These are phyloP conservation scores for Phaffia australis DNA, from an alignment of 768 basidiomycete genomes.

Conservation along the genomic window DNA sequence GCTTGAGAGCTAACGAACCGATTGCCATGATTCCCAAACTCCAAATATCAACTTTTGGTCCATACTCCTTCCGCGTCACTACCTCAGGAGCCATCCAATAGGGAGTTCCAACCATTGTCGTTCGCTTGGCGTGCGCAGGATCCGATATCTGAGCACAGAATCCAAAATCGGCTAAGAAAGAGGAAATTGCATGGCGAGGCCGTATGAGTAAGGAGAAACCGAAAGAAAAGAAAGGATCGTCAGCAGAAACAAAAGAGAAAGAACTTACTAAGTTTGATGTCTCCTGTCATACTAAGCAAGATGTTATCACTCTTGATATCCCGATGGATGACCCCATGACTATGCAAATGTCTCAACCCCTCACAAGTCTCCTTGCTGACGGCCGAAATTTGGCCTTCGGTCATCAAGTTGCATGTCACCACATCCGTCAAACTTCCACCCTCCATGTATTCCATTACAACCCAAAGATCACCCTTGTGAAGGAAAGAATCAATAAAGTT, in stretches of 20 bases:
- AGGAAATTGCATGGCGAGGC: not conserved
- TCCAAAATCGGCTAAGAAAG: constrained; percentile 38
- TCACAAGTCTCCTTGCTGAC: constrained; percentile 86
- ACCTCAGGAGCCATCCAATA: constrained; percentile 99
- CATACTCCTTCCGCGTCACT: constrained; percentile 93
- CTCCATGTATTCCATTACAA: constrained; percentile 99
- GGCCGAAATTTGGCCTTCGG: constrained; percentile 95
- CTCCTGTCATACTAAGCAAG: constrained; percentile 77
- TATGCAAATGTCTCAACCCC: constrained; percentile 86
- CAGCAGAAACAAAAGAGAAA: not conserved
- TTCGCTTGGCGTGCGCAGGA: constrained; percentile 56
- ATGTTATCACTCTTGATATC: constrained; percentile 99
- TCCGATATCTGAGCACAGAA: constrained; percentile 40
- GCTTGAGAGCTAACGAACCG: constrained; percentile 4
- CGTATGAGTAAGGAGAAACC: not conserved
- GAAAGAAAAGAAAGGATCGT: constrained; percentile 10
- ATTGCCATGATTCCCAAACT: constrained; percentile 79
- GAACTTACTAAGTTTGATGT: constrained; percentile 91
- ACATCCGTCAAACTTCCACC: constrained; percentile 83
- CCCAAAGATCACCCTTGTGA: constrained; percentile 96
- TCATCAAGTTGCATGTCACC: constrained; percentile 91
- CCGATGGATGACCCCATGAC: constrained; percentile 93
- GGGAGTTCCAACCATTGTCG: constrained; percentile 96
- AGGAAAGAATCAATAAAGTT: constrained; percentile 99
- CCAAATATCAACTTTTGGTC: constrained; percentile 98